These are phyloP conservation scores for Aurantiochytrium sp. DNA, from an alignment of 108 stramenopile species.

Conservation along the genomic window DNA sequence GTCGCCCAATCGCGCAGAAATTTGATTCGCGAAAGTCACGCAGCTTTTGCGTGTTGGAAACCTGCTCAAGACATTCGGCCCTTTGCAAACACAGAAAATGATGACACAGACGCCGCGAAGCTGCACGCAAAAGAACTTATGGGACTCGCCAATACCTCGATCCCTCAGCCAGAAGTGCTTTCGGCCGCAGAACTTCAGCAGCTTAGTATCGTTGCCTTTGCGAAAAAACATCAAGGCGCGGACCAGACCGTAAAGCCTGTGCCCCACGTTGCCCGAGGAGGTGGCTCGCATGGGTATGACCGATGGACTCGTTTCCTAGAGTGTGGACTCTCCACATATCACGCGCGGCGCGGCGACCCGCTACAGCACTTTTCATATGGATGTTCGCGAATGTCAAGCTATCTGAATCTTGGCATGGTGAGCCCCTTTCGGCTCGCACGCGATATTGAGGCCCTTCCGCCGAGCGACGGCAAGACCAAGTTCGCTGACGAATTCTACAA, in stretches of 20 bases:
- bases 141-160: background rate
- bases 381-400: constrained; percentile 49
- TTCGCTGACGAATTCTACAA: constrained; percentile 62
- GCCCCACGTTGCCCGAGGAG: background rate
- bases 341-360: background rate
- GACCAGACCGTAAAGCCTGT: constrained; percentile 44
- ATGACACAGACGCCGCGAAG: background rate
- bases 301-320: background rate
- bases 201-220: background rate
- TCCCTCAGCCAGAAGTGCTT: background rate
- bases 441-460: constrained; percentile 25
- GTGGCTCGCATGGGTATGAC: background rate
- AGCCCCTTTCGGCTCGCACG: constrained; percentile 49
- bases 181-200: background rate
- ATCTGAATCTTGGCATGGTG: constrained; percentile 60
- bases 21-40: background rate
- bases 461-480: constrained; percentile 41
- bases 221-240: constrained; percentile 32
- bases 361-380: background rate
- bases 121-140: background rate
- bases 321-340: background rate
- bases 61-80: background rate
- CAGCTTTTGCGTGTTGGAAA: background rate
- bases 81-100: background rate
- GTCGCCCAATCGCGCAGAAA: background rate